Conservation (phyloP, 2,329 filamentous ascomycete species). For the Seiridium unicorne region DNA sequence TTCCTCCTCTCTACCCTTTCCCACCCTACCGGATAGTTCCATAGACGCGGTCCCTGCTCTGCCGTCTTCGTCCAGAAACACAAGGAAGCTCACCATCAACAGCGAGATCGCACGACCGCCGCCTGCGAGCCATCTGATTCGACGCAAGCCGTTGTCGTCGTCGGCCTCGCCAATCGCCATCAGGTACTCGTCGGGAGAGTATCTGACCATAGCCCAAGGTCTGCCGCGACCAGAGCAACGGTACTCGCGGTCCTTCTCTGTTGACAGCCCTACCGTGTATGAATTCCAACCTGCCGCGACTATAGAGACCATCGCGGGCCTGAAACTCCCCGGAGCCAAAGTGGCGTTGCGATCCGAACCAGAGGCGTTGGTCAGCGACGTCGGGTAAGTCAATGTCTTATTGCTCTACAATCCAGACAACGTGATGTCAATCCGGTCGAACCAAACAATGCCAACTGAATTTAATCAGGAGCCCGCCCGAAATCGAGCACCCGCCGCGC, state of each 20-base stretch:
- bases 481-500: constrained; percentile 13
- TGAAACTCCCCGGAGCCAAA: constrained; percentile 8
- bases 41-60: constrained; percentile 28
- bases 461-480: constrained; percentile 24
- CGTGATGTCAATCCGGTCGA: neutral
- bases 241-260: constrained; percentile 52
- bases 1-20: constrained; percentile 18
- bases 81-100: constrained; percentile 26
- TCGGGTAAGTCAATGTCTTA: constrained; percentile 30
- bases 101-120: constrained; percentile 18
- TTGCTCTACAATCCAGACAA: constrained; percentile 23
- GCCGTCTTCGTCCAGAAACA: constrained; percentile 23
- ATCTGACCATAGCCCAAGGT: constrained; percentile 33
- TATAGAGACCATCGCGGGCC: constrained; percentile 8
- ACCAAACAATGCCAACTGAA: constrained; percentile 2
- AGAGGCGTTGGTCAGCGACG: neutral
- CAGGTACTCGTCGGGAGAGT: constrained; percentile 43
- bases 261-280: constrained; percentile 63
- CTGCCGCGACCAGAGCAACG: constrained; percentile 50
- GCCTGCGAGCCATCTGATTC: constrained; percentile 37
- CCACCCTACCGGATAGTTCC: constrained; percentile 18
- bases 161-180: constrained; percentile 51
- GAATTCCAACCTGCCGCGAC: constrained; percentile 43
- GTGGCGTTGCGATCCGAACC: neutral
- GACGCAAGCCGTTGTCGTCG: constrained; percentile 60